Conservation (phyloP, 352 stramenopile genomes). For the Pythium scleroteichum region DNA sequence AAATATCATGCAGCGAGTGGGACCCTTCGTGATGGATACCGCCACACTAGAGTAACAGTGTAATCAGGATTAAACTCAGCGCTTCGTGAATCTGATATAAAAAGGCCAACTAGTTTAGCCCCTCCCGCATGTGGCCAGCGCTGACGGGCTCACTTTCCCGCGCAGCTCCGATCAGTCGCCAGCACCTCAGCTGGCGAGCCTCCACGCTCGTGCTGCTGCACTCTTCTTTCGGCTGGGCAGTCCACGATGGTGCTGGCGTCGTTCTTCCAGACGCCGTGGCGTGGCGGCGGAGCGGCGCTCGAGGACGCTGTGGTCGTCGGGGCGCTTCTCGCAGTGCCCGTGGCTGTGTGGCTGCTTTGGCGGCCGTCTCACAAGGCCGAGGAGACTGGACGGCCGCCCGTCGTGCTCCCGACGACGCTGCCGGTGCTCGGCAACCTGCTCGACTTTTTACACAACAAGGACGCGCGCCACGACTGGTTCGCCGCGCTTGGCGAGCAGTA, state of each 20-base stretch:
- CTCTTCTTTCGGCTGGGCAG: too few species aligned
- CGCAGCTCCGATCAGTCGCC: too few species aligned
- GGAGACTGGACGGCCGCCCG: not conserved
- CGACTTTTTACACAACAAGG: conserved; percentile 32
- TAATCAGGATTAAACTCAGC: too few species aligned
- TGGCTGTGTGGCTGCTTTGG: conserved; percentile 3
- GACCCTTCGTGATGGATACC: too few species aligned
- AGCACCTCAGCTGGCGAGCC: too few species aligned
- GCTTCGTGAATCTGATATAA: too few species aligned
- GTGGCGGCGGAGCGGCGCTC: not conserved
- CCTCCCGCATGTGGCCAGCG: too few species aligned
- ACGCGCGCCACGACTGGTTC: conserved; percentile 51
- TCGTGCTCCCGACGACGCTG: conserved; percentile 3
- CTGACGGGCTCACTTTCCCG: too few species aligned
- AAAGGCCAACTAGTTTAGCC: too few species aligned
- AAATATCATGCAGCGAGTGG: not conserved
- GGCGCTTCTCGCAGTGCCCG: not conserved
- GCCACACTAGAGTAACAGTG: too few species aligned
- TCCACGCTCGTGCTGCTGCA: too few species aligned
- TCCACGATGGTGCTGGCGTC: conserved; percentile 1
- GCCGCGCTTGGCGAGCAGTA: conserved; percentile 31
- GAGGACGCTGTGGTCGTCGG: not conserved
- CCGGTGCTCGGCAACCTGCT: conserved; percentile 14
- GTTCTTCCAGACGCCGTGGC: conserved; percentile 3
- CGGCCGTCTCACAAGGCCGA: not conserved